Conservation (phyloP, 352 stramenopile genomes). For the Globisporangium irregulare region DNA sequence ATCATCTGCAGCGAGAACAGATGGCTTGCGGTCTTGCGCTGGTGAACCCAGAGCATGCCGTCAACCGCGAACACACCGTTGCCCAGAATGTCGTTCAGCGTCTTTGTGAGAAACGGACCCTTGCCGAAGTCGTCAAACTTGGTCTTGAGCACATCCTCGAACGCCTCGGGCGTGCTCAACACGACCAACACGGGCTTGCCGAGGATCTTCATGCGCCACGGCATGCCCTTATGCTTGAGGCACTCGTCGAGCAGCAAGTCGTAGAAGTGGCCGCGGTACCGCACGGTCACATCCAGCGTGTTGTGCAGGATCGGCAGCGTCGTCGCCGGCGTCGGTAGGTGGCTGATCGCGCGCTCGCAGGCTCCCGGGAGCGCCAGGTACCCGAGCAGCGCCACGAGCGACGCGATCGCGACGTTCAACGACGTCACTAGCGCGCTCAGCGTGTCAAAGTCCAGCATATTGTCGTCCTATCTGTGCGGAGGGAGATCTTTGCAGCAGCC, state of each 20-base stretch:
- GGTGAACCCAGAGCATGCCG: constrained; percentile 39
- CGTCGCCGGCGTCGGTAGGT: constrained; percentile 15
- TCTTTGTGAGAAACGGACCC: constrained; percentile 21
- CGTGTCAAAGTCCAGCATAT: constrained; percentile 4
- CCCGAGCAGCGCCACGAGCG: background rate
- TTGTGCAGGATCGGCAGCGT: constrained; percentile 40
- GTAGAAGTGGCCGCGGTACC: constrained; percentile 24
- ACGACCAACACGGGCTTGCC: constrained; percentile 19
- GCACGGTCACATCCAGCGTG: constrained; percentile 33
- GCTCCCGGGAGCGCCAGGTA: constrained; percentile 21
- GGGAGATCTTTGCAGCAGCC: background rate
- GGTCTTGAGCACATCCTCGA: constrained; percentile 34
- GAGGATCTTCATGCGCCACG: constrained; percentile 6
- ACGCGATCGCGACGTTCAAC: background rate
- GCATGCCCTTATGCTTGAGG: constrained; percentile 17
- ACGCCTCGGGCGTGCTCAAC: constrained; percentile 18
- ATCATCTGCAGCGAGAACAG: constrained; percentile 59
- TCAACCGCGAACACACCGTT: constrained; percentile 55
- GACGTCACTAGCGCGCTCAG: background rate
- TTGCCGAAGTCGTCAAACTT: constrained; percentile 60
- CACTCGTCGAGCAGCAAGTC: constrained; percentile 38
- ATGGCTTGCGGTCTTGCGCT: constrained; percentile 73
- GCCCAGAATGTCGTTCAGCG: constrained; percentile 40
- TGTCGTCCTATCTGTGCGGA: background rate
- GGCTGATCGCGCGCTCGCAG: constrained; percentile 4